Evolutionary conservation across 441 rosid genomes (phyloP).

Genomic region (Populus hybrid): DNA sequence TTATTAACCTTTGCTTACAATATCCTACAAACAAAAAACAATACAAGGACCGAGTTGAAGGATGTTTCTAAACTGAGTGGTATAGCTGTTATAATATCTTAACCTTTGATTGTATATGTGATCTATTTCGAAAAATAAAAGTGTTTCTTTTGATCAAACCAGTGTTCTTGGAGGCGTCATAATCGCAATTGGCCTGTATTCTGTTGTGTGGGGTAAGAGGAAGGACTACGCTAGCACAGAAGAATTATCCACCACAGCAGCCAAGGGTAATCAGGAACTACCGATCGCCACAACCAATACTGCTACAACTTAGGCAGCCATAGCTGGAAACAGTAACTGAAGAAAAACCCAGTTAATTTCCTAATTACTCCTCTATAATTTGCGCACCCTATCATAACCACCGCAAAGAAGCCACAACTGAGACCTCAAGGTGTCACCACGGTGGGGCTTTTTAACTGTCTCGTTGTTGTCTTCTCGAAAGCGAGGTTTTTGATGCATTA

Average conservation of each 20-base stretch:
- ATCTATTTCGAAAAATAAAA: not conserved
- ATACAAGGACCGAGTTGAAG: no score
- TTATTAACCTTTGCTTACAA: no score
- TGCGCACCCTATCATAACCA: no score
- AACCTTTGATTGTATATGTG: no score
- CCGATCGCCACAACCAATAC: not conserved
- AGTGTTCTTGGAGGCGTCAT: conserved; percentile 60
- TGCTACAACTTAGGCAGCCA: not conserved
- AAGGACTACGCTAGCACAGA: conserved; percentile 35
- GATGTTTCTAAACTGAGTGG: no score
- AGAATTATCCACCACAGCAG: not conserved
- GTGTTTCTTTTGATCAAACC: not conserved
- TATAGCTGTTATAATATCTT: no score
- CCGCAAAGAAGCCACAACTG: not conserved
- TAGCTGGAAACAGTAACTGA: no score
- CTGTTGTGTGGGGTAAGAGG: conserved; percentile 66
- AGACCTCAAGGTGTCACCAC: not conserved
- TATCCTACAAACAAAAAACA: no score
- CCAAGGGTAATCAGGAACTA: not conserved
- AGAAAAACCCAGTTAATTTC: not conserved
- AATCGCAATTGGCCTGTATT: conserved; percentile 52
- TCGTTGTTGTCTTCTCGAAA: not conserved
- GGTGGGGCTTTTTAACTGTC: not conserved
- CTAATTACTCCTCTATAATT: not conserved
- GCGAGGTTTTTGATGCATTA: not conserved